A percentile compares a stretch with the other conserved stretches of the same genome.
phyloP scores from a whole-genome alignment of 202 grass and related monocot genomes.

The Saccharum hybrid region DNA sequence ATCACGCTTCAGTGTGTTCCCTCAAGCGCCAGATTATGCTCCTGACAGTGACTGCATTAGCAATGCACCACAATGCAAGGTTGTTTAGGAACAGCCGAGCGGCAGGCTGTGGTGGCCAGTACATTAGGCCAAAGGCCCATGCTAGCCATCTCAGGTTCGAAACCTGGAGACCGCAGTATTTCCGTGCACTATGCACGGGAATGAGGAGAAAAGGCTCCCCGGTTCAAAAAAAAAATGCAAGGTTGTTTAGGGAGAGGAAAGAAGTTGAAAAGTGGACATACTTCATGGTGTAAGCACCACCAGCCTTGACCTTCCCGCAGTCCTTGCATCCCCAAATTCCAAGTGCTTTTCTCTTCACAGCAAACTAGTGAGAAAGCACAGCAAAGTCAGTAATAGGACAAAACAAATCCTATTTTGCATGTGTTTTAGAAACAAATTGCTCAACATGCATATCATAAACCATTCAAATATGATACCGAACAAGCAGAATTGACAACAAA shows the following conservation, averaged over 20 bases:
- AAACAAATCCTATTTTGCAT: no score
- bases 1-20: neutral
- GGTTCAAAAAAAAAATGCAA: no score
- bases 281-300: neutral
- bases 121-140: no score
- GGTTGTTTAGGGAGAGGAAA: no score
- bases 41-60: conserved; percentile 92
- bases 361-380: conserved; percentile 54
- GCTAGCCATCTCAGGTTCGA: no score
- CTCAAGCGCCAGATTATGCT: conserved; percentile 73
- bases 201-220: no score
- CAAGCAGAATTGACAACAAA: neutral
- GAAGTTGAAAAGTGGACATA: no score
- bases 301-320: conserved; percentile 94
- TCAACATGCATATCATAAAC: neutral
- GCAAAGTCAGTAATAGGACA: neutral
- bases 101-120: no score
- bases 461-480: neutral
- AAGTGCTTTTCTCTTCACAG: conserved; percentile 89
- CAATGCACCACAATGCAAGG: conserved; percentile 44
- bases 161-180: no score
- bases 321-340: conserved; percentile 98
- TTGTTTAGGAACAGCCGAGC: no score
- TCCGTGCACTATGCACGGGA: no score
- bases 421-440: neutral